Conservation (phyloP, 2,329 filamentous ascomycete genomes). For the Dichotomopilus funicola region DNA sequence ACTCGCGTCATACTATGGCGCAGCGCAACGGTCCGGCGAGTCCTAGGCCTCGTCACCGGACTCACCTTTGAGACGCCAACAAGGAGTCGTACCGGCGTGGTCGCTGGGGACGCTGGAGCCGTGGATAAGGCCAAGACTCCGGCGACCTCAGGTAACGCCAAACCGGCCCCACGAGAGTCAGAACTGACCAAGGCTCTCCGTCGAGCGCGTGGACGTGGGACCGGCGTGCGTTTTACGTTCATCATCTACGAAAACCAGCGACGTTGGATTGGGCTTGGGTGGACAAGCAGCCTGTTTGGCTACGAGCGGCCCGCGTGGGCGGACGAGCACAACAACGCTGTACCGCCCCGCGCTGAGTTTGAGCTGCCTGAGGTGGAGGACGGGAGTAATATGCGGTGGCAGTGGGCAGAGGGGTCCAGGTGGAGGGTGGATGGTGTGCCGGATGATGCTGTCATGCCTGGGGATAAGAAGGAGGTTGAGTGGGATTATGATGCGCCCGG, state of each 20-base stretch:
- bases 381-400: constrained; percentile 50
- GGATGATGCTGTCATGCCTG: constrained; percentile 38
- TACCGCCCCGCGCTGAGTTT: constrained; percentile 65
- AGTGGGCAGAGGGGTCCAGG: constrained; percentile 77
- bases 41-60: constrained; percentile 70
- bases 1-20: constrained; percentile 86
- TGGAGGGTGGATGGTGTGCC: constrained; percentile 79
- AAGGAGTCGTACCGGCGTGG: constrained; percentile 30
- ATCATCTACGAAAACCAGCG: constrained; percentile 95
- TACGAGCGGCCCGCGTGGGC: constrained; percentile 92
- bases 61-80: constrained; percentile 59
- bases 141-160: constrained; percentile 16
- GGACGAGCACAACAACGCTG: constrained; percentile 84
- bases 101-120: constrained; percentile 29
- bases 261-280: constrained; percentile 89
- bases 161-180: constrained; percentile 32
- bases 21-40: constrained; percentile 64
- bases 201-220: constrained; percentile 45
- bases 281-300: constrained; percentile 85
- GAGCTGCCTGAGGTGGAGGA: constrained; percentile 57
- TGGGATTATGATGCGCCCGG: constrained; percentile 52
- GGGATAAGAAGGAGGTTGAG: constrained; percentile 32
- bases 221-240: constrained; percentile 92
- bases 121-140: constrained; percentile 21
- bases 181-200: constrained; percentile 42